Conservation (phyloP, 345 rosid genomes). For the Cardamine chenopodiifolia region DNA sequence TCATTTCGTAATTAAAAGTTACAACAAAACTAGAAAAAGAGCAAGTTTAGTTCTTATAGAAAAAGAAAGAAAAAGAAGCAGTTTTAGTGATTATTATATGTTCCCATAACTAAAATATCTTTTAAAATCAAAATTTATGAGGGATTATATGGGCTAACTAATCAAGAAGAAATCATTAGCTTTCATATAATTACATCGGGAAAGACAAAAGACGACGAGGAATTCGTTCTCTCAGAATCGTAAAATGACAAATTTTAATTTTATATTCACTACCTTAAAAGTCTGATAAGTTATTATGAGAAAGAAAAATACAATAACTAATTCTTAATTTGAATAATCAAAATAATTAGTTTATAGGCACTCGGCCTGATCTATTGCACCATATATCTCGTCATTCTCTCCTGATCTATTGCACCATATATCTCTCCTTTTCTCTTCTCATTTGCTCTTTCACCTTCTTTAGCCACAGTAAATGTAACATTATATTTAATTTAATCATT, state of each 20-base stretch:
- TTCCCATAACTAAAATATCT: background rate
- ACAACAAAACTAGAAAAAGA: background rate
- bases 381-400: too few relatives aligned
- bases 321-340: too few relatives aligned
- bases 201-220: slow-evolving; percentile 6
- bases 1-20: background rate
- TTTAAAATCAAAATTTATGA: background rate
- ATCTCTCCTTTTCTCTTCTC: too few relatives aligned
- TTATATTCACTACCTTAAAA: background rate
- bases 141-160: slow-evolving; percentile 3
- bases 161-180: slow-evolving; percentile 28
- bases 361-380: too few relatives aligned
- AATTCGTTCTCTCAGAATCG: background rate
- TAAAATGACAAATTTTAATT: background rate
- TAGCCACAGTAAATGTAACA: too few relatives aligned
- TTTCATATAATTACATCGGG: background rate
- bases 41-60: background rate
- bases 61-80: background rate
- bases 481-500: too few relatives aligned
- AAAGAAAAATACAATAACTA: too few relatives aligned
- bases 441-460: too few relatives aligned
- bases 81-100: background rate
- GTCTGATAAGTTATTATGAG: background rate
- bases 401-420: too few relatives aligned
- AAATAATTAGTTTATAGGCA: too few relatives aligned